A percentile compares a stretch with the other conserved stretches of the same genome.
phyloP scores from a whole-genome alignment of 2,329 filamentous ascomycete species.

The Fusarium anguioides region DNA sequence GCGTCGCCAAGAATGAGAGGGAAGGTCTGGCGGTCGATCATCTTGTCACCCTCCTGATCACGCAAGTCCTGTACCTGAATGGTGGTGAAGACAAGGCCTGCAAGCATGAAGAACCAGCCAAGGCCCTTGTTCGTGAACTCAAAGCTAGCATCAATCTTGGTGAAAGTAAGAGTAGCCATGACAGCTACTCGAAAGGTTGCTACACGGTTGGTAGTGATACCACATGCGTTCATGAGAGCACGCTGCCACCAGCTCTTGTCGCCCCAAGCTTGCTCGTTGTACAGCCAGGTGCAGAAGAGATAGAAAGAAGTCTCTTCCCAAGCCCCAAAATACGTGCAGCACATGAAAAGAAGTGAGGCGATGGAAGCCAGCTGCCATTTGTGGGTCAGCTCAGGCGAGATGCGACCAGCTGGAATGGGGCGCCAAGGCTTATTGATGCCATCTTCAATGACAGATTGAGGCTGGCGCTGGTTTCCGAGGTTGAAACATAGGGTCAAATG shows the following conservation, averaged over 20 bases:
- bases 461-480: slow-evolving; percentile 53
- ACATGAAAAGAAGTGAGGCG: slow-evolving; percentile 36
- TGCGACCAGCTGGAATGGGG: slow-evolving; percentile 43
- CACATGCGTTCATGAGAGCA: slow-evolving; percentile 37
- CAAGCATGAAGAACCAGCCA: slow-evolving; percentile 34
- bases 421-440: slow-evolving; percentile 55
- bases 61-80: slow-evolving; percentile 43
- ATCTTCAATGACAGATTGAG: slow-evolving; percentile 52
- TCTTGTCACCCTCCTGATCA: slow-evolving; percentile 39
- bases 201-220: slow-evolving; percentile 38
- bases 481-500: slow-evolving; percentile 46
- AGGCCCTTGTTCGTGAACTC: slow-evolving; percentile 30
- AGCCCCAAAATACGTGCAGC: slow-evolving; percentile 33
- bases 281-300: slow-evolving; percentile 51
- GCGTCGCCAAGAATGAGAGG: slow-evolving; percentile 39
- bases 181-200: slow-evolving; percentile 32
- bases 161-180: slow-evolving; percentile 11
- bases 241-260: slow-evolving; percentile 47
- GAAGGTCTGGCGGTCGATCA: slow-evolving; percentile 40
- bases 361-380: slow-evolving; percentile 41
- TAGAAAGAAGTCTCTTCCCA: slow-evolving; percentile 47
- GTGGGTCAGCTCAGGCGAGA: slow-evolving; percentile 43
- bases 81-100: slow-evolving; percentile 40
- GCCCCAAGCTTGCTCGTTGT: slow-evolving; percentile 53
- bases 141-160: background rate